phyloP scores from a whole-genome alignment of 768 basidiomycete genomes.

The Tephrocybe sp. region DNA sequence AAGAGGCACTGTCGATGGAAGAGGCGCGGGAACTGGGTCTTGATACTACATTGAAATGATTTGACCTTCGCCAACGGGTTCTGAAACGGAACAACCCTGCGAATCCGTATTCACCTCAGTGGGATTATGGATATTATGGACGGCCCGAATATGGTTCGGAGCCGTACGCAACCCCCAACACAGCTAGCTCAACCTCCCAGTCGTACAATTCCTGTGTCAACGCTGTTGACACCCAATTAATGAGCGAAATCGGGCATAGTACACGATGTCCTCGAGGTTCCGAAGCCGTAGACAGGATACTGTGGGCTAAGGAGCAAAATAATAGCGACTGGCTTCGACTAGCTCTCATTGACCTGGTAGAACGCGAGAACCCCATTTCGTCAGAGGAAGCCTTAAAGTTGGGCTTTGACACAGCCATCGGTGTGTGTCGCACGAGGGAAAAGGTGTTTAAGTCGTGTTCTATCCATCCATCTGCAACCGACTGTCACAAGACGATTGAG shows the following conservation, averaged over 20 bases:
- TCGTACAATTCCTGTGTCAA: background rate
- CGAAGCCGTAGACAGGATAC: slow-evolving; percentile 1
- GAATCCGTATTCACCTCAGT: background rate
- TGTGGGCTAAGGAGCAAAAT: background rate
- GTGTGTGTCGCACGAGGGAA: slow-evolving; percentile 1
- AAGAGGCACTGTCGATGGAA: slow-evolving; percentile 1
- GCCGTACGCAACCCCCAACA: too few species aligned
- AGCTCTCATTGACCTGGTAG: slow-evolving; percentile 4
- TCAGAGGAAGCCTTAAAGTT: background rate
- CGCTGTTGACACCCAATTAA: background rate
- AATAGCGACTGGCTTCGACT: slow-evolving; percentile 2
- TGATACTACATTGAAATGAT: background rate
- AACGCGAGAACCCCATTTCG: slow-evolving; percentile 2
- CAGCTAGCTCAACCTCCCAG: background rate
- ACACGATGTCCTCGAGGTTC: background rate
- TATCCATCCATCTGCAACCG: background rate
- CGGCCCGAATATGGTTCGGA: background rate
- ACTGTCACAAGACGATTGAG: background rate
- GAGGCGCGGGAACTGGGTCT: slow-evolving; percentile 3
- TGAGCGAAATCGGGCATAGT: background rate
- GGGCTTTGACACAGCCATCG: slow-evolving; percentile 2
- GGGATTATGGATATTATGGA: background rate
- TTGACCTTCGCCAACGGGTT: background rate
- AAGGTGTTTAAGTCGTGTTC: background rate
- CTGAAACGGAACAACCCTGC: background rate